Percentiles rank a stretch among this genome's conserved stretches.
These are phyloP conservation scores for Mortierella sp. DNA, from an alignment of 371 early-diverging fungal genomes.

Conservation along the genomic window DNA sequence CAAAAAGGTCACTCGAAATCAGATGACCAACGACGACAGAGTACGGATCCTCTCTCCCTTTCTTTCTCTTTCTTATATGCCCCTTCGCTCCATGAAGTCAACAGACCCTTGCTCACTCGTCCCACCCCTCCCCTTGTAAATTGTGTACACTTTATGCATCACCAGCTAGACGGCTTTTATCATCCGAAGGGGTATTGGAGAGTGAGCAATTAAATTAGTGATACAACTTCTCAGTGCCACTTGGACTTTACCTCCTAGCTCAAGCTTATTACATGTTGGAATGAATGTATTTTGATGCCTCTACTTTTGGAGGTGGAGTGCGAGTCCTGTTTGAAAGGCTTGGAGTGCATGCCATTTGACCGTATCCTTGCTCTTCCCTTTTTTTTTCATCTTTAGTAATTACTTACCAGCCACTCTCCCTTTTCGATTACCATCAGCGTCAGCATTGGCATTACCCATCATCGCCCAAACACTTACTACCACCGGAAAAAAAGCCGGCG, in stretches of 20 bases:
- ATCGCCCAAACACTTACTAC: background rate
- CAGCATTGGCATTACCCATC: background rate
- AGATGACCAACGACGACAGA: background rate
- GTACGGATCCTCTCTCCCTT: background rate
- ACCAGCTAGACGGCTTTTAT: background rate
- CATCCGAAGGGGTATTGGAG: no score
- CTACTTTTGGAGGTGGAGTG: background rate
- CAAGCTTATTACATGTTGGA: background rate
- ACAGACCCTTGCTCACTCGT: background rate
- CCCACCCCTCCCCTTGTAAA: background rate
- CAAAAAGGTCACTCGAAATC: background rate
- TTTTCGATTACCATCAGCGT: conserved; percentile 2
- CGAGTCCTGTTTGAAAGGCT: background rate
- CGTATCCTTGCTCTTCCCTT: background rate
- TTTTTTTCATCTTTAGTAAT: background rate
- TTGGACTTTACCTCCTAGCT: background rate
- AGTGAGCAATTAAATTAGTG: background rate
- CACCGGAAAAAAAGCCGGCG: background rate
- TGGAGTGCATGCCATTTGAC: background rate
- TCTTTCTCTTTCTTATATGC: background rate
- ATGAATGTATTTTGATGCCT: background rate
- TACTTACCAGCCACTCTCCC: background rate
- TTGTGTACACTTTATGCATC: background rate
- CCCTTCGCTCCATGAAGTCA: background rate
- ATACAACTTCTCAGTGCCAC: conserved; percentile 1